A percentile compares a stretch with the other conserved stretches of the same genome.
Evolutionary conservation across 2,329 filamentous ascomycete species (phyloP).

Genomic region (Neonectria hederae): DNA sequence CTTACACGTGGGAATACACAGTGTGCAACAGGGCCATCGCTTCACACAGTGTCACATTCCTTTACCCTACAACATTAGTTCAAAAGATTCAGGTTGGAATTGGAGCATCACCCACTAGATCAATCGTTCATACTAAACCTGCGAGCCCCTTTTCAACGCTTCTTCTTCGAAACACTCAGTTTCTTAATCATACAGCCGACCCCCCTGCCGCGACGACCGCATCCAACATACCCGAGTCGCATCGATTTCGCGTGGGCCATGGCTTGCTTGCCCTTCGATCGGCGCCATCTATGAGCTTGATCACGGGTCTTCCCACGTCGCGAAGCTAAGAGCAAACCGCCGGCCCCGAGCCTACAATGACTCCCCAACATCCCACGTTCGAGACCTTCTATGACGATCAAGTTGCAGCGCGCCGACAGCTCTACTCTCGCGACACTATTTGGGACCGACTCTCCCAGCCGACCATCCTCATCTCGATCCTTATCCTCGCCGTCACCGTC

Average conservation of each 20-base stretch:
- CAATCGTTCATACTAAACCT: slow-evolving; percentile 12
- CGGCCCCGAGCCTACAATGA: slow-evolving; percentile 44
- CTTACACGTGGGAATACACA: slow-evolving; percentile 21
- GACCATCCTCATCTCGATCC: slow-evolving; percentile 47
- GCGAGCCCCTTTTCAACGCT: background rate
- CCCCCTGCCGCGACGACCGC: background rate
- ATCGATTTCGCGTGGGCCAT: slow-evolving; percentile 34
- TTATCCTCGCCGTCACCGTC: slow-evolving; percentile 47
- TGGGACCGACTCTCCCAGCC: slow-evolving; percentile 49
- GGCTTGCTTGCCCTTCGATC: slow-evolving; percentile 36
- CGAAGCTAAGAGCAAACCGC: slow-evolving; percentile 33
- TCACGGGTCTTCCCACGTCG: slow-evolving; percentile 34
- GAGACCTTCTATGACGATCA: slow-evolving; percentile 50
- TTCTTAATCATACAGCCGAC: background rate
- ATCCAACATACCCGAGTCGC: slow-evolving; percentile 10
- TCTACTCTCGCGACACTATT: slow-evolving; percentile 39
- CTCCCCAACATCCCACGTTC: slow-evolving; percentile 45
- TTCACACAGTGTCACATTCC: slow-evolving; percentile 30
- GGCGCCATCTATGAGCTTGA: slow-evolving; percentile 38
- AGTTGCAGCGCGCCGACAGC: slow-evolving; percentile 46
- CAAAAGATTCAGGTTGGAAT: slow-evolving; percentile 23
- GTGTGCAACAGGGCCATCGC: slow-evolving; percentile 11
- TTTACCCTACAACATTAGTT: slow-evolving; percentile 29
- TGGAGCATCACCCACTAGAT: slow-evolving; percentile 16
- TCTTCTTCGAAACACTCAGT: background rate